phyloP scores from a whole-genome alignment of 2,329 filamentous ascomycete genomes.

The Cryphonectria japonica region DNA sequence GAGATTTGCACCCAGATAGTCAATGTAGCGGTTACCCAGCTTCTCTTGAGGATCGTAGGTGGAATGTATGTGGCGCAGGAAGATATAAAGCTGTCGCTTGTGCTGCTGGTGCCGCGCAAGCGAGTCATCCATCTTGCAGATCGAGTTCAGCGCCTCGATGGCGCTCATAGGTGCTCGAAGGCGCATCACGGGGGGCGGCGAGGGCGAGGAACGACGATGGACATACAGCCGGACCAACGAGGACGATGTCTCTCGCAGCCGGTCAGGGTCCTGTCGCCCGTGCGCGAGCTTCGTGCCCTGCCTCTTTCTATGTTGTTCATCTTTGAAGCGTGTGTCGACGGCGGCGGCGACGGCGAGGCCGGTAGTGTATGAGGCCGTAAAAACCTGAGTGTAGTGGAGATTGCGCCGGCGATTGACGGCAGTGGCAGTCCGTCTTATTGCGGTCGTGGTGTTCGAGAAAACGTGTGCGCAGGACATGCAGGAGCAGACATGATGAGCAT shows the following conservation, averaged over 20 bases:
- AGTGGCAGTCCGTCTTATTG: slow-evolving; percentile 56
- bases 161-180: slow-evolving; percentile 8
- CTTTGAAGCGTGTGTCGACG: slow-evolving; percentile 63
- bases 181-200: background rate
- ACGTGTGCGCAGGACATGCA: slow-evolving; percentile 64
- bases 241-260: slow-evolving; percentile 31
- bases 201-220: background rate
- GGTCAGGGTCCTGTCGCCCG: slow-evolving; percentile 52
- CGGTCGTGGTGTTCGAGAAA: slow-evolving; percentile 48
- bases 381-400: slow-evolving; percentile 55
- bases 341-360: slow-evolving; percentile 68
- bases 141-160: slow-evolving; percentile 27
- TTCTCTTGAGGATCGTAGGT: slow-evolving; percentile 12
- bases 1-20: slow-evolving; percentile 16
- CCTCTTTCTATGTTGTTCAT: slow-evolving; percentile 57
- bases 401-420: slow-evolving; percentile 46
- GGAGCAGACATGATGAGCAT: slow-evolving; percentile 65
- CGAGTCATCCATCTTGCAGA: slow-evolving; percentile 30
- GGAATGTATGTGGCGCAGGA: slow-evolving; percentile 21
- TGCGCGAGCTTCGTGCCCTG: slow-evolving; percentile 65
- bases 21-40: background rate
- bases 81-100: slow-evolving; percentile 10
- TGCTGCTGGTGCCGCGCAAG: slow-evolving; percentile 20
- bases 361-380: slow-evolving; percentile 70
- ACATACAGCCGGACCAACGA: slow-evolving; percentile 11